These are phyloP conservation scores for Piper betle DNA, from an alignment of 164 flowering plant species.

Conservation along the genomic window DNA sequence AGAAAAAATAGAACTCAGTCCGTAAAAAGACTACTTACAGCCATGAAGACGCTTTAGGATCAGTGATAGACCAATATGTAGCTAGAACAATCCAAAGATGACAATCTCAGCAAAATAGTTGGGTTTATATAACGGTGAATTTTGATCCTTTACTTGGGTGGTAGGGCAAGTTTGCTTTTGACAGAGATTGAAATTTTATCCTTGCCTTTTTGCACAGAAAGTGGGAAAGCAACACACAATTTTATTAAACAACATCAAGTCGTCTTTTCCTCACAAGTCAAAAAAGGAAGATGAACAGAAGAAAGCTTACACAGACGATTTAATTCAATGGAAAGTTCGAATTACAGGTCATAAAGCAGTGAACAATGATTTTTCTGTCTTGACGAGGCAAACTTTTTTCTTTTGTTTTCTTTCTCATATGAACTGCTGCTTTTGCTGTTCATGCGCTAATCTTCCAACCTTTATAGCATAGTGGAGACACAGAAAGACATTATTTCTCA, in stretches of 20 bases:
- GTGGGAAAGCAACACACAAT: background rate
- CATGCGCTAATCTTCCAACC: background rate
- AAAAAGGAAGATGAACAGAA: background rate
- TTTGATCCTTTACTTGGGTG: conserved; percentile 3
- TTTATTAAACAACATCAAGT: background rate
- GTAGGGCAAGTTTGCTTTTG: background rate
- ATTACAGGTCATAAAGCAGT: too few species aligned
- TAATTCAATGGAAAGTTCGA: too few species aligned
- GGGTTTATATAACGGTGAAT: background rate
- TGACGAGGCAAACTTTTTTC: background rate
- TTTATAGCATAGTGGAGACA: background rate
- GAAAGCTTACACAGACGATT: too few species aligned
- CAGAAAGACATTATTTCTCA: background rate
- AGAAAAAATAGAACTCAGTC: background rate
- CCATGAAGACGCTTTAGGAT: background rate
- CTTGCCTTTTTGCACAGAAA: background rate
- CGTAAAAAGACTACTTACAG: background rate
- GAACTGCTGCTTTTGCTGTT: background rate
- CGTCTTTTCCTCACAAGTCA: background rate
- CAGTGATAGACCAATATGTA: background rate
- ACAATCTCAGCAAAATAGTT: background rate
- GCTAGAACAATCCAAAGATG: background rate
- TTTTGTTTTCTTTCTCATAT: background rate
- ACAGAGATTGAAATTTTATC: too few species aligned
- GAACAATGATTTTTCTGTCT: too few species aligned